These are phyloP conservation scores for Zea luxurians DNA, from an alignment of 176 grass and related monocot genomes.

Conservation along the genomic window DNA sequence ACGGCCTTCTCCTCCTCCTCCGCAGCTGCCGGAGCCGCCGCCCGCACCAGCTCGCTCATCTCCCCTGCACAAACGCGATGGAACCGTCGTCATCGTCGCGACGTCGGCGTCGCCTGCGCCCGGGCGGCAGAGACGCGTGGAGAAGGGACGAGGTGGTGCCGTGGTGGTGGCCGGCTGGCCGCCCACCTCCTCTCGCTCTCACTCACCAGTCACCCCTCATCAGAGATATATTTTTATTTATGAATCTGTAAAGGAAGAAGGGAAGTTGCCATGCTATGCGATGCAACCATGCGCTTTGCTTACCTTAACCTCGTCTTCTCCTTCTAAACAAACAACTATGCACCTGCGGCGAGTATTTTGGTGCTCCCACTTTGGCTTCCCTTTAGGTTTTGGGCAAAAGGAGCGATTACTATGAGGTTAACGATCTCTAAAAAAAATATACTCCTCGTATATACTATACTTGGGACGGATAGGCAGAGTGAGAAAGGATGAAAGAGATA, in stretches of 20 bases:
- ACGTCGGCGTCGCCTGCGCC: not conserved
- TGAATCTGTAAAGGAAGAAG: slow-evolving; percentile 10
- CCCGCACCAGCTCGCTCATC: slow-evolving; percentile 28
- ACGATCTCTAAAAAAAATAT: slow-evolving; percentile 14
- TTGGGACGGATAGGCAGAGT: not conserved
- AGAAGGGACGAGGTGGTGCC: not conserved
- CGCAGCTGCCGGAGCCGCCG: too few species aligned
- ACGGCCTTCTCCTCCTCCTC: not conserved
- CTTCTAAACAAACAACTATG: slow-evolving; percentile 21
- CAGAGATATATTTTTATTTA: not conserved
- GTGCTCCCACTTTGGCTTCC: slow-evolving; percentile 31
- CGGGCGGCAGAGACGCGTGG: not conserved
- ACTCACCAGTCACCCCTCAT: not conserved
- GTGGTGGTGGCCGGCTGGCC: not conserved
- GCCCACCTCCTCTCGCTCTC: not conserved
- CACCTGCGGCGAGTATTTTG: slow-evolving; percentile 44
- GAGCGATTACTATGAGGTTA: slow-evolving; percentile 51
- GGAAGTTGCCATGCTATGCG: not conserved
- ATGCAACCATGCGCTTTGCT: slow-evolving; percentile 35
- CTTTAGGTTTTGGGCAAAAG: slow-evolving; percentile 24
- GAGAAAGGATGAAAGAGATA: slow-evolving; percentile 17
- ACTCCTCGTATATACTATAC: not conserved
- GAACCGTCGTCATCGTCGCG: slow-evolving; percentile 33
- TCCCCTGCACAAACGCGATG: slow-evolving; percentile 51
- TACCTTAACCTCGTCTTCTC: slow-evolving; percentile 22